phyloP scores from a whole-genome alignment of 441 rosid species.

The Gossypium davidsonii region DNA sequence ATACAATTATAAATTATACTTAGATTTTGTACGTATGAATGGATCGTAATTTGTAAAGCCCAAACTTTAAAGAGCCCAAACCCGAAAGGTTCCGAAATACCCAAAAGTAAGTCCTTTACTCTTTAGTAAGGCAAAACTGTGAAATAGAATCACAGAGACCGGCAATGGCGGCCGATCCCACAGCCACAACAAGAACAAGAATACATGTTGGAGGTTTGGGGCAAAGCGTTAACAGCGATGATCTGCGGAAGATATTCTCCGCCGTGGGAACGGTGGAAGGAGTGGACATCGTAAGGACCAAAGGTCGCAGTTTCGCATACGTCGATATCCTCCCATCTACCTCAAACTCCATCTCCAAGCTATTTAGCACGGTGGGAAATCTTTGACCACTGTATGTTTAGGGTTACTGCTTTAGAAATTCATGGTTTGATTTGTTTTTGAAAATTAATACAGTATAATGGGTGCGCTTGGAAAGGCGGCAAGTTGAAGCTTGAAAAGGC shows the following conservation, averaged over 20 bases:
- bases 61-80: neutral
- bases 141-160: neutral
- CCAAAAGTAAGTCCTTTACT: neutral
- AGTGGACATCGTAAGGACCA: constrained; percentile 57
- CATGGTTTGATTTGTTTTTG: neutral
- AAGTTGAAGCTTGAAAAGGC: constrained; percentile 82
- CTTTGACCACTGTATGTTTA: neutral
- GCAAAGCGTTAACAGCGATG: constrained; percentile 53
- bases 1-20: no score
- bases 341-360: constrained; percentile 58
- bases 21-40: no score
- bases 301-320: constrained; percentile 85
- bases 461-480: constrained; percentile 89
- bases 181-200: constrained; percentile 22
- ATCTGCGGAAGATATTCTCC: constrained; percentile 49
- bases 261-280: constrained; percentile 42
- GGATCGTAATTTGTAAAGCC: neutral
- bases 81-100: neutral
- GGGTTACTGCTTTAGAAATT: neutral
- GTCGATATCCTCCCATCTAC: constrained; percentile 57
- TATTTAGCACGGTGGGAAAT: constrained; percentile 55
- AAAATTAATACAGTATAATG: constrained; percentile 53
- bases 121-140: neutral
- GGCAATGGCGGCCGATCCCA: neutral
- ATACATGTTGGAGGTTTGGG: constrained; percentile 76